phyloP scores from a whole-genome alignment of 129 eudicot species.

The Centaurea solstitialis region DNA sequence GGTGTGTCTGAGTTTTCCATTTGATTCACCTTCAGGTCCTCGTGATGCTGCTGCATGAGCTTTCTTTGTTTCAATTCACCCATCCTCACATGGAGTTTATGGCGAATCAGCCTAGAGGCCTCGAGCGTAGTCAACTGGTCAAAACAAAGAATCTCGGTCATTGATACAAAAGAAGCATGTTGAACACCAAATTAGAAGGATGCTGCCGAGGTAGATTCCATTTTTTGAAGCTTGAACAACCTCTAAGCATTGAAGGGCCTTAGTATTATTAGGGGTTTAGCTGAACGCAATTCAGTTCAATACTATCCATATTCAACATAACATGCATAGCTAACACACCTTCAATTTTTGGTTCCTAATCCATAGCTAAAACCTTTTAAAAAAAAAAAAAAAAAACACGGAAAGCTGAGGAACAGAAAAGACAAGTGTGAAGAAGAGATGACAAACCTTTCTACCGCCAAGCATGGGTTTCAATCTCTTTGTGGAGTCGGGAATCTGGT shows the following conservation, averaged over 20 bases:
- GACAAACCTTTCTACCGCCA: no score
- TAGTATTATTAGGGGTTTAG: neutral
- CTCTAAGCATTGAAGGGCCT: neutral
- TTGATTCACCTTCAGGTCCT: no score
- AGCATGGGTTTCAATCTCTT: no score
- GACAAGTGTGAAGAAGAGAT: no score
- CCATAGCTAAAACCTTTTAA: no score
- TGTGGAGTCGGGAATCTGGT: neutral
- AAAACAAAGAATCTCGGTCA: constrained; percentile 18
- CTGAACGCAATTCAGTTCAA: neutral
- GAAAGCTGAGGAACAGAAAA: no score
- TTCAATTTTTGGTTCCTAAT: neutral
- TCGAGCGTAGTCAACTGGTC: constrained; percentile 89
- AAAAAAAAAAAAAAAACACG: no score
- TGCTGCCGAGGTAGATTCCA: neutral
- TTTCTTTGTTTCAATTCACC: no score
- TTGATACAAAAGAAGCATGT: neutral
- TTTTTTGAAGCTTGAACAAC: neutral
- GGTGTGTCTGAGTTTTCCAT: no score
- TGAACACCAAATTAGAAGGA: neutral
- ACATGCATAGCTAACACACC: neutral
- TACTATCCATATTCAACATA: neutral
- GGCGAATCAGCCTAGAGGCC: constrained; percentile 82
- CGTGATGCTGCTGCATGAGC: no score
- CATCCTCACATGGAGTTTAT: constrained; percentile 88